Conservation (phyloP, 225 moss, liverwort and hornwort species). For the Pleurozium schreberi region DNA sequence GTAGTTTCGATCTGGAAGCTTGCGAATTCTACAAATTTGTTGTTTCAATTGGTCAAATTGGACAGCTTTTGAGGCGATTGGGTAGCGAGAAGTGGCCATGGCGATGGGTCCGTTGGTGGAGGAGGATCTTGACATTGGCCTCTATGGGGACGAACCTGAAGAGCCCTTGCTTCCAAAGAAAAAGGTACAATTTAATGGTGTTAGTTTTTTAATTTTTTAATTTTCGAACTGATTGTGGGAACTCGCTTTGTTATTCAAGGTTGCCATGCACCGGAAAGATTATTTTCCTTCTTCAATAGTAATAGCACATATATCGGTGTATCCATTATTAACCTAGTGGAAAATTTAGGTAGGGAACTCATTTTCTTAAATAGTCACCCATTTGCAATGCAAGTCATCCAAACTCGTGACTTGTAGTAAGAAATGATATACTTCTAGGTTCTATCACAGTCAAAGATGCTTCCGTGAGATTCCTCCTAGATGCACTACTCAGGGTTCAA, state of each 20-base stretch:
- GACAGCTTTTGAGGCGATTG: background rate
- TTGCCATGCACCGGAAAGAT: background rate
- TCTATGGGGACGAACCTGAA: conserved; percentile 65
- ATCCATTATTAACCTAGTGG: background rate
- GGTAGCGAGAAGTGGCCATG: background rate
- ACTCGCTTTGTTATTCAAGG: background rate
- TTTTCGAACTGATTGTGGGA: background rate
- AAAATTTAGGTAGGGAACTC: background rate
- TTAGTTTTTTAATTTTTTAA: background rate
- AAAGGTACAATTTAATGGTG: conserved; percentile 8
- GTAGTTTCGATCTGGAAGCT: background rate
- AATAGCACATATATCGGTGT: background rate
- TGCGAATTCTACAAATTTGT: too few species aligned
- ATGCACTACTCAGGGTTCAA: background rate
- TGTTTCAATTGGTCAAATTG: background rate
- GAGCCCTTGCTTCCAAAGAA: conserved; percentile 59
- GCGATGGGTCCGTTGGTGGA: conserved; percentile 18
- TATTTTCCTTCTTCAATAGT: background rate
- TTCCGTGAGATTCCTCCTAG: background rate
- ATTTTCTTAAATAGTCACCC: background rate
- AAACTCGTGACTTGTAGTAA: background rate
- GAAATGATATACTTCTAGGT: background rate
- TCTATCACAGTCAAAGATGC: background rate
- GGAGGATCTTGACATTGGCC: conserved; percentile 58
- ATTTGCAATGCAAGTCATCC: background rate